These are phyloP conservation scores for Alternaria sp. DNA, from an alignment of 2,329 filamentous ascomycete species.

Conservation along the genomic window DNA sequence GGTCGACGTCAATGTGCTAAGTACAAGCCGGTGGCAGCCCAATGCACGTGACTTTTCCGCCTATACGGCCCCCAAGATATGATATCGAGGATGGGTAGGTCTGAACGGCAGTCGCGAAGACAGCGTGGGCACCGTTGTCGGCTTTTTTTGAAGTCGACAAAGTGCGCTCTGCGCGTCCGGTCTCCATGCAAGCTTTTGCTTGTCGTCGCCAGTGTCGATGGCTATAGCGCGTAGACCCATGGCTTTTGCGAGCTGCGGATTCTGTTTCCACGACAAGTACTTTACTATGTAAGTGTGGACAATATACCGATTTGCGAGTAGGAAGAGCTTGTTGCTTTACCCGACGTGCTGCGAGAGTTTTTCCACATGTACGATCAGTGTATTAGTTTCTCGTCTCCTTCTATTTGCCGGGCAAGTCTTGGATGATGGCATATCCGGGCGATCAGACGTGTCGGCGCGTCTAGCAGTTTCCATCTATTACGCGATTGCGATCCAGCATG, in stretches of 20 bases:
- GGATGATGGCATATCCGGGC: conserved; percentile 6
- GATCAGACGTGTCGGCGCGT: conserved; percentile 4
- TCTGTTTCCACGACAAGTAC: too few relatives aligned
- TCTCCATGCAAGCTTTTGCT: conserved; percentile 48
- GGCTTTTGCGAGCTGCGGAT: conserved; percentile 51
- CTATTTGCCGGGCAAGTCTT: conserved; percentile 4
- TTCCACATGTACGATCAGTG: too few relatives aligned
- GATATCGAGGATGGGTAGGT: conserved; percentile 41
- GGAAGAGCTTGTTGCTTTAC: too few relatives aligned
- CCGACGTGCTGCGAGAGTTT: too few relatives aligned
- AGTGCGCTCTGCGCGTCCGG: conserved; percentile 47
- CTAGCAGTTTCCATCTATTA: conserved; percentile 7
- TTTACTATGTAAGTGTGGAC: too few relatives aligned
- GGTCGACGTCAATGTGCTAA: conserved; percentile 47
- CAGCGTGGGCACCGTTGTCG: conserved; percentile 51
- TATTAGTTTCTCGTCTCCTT: not conserved
- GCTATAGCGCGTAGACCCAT: conserved; percentile 52
- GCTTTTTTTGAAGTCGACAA: conserved; percentile 52
- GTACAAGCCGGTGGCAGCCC: conserved; percentile 52
- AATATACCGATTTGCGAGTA: too few relatives aligned
- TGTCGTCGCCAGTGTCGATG: conserved; percentile 49
- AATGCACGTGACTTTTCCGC: conserved; percentile 63
- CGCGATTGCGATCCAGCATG: conserved; percentile 11
- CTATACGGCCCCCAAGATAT: conserved; percentile 57
- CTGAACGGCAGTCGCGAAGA: conserved; percentile 52